These are phyloP conservation scores for Malassezia nana DNA, from an alignment of 1,284 basidiomycete species.

Conservation along the genomic window DNA sequence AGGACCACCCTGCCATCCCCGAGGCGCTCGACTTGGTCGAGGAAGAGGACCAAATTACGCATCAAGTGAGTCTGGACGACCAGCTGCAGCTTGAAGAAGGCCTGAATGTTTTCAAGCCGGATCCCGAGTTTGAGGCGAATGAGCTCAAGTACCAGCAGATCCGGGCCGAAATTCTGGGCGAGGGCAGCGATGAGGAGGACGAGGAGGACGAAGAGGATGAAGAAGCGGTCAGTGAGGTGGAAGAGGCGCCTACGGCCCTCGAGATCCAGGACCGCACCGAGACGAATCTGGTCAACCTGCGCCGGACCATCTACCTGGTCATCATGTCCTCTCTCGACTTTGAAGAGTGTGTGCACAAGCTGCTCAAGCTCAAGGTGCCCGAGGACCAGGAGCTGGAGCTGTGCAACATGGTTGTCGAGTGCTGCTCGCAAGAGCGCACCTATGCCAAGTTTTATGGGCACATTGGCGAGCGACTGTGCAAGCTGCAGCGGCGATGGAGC, in stretches of 20 bases:
- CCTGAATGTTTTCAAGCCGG: slow-evolving; percentile 89
- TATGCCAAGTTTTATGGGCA: slow-evolving; percentile 94
- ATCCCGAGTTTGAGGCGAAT: slow-evolving; percentile 76
- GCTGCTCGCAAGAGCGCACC: slow-evolving; percentile 96
- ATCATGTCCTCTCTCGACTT: slow-evolving; percentile 72
- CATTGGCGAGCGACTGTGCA: slow-evolving; percentile 89
- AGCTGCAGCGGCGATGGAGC: slow-evolving; percentile 86
- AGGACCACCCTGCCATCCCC: slow-evolving; percentile 87
- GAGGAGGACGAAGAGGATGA: slow-evolving; percentile 54
- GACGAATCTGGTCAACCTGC: slow-evolving; percentile 88
- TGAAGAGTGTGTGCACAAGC: slow-evolving; percentile 96
- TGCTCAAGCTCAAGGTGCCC: slow-evolving; percentile 76
- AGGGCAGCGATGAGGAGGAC: slow-evolving; percentile 29
- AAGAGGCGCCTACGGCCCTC: slow-evolving; percentile 51
- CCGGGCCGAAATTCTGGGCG: slow-evolving; percentile 82
- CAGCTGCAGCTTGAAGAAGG: slow-evolving; percentile 87
- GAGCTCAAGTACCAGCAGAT: slow-evolving; percentile 88
- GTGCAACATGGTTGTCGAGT: slow-evolving; percentile 97
- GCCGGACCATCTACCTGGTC: slow-evolving; percentile 86
- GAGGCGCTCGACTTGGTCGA: slow-evolving; percentile 93
- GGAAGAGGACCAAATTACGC: slow-evolving; percentile 85
- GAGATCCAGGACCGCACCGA: slow-evolving; percentile 90
- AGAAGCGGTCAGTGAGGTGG: slow-evolving; percentile 58
- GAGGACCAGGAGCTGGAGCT: slow-evolving; percentile 64
- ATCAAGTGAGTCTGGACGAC: slow-evolving; percentile 81